These are phyloP conservation scores for Fusarium ambrosium DNA, from an alignment of 2,329 filamentous ascomycete genomes.

Conservation along the genomic window DNA sequence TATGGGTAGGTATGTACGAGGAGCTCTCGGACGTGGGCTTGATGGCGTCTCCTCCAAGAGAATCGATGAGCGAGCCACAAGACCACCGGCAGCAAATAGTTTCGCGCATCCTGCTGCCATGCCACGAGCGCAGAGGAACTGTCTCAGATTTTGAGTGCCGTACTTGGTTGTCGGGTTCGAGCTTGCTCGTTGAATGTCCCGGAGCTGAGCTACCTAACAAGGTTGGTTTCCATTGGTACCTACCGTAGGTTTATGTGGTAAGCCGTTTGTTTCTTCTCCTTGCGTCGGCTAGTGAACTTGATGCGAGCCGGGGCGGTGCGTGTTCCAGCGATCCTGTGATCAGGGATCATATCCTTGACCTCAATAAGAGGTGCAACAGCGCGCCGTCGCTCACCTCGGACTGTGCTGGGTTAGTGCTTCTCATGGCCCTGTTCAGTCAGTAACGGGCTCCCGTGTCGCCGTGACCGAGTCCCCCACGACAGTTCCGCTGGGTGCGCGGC, in stretches of 20 bases:
- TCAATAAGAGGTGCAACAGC: not conserved
- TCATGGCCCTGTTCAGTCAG: not conserved
- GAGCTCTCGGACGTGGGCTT: slow-evolving; percentile 4
- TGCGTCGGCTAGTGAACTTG: slow-evolving; percentile 32
- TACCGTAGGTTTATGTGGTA: slow-evolving; percentile 7
- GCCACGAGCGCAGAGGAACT: slow-evolving; percentile 23
- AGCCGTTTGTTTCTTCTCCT: slow-evolving; percentile 30
- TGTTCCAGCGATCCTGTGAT: slow-evolving; percentile 33
- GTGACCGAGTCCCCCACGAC: slow-evolving; percentile 1
- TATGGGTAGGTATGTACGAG: not conserved
- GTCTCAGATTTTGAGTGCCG: slow-evolving; percentile 29
- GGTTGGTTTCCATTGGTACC: not conserved
- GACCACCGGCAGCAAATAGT: slow-evolving; percentile 32
- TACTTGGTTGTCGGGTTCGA: slow-evolving; percentile 25
- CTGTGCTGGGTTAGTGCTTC: slow-evolving; percentile 3
- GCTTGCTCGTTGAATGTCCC: slow-evolving; percentile 7
- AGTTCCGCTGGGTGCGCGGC: not conserved
- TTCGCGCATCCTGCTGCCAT: slow-evolving; percentile 25
- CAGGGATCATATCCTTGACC: slow-evolving; percentile 24
- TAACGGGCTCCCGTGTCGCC: slow-evolving; percentile 3
- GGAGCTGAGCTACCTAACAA: not conserved
- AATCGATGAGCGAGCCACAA: slow-evolving; percentile 27
- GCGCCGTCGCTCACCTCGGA: not conserved
- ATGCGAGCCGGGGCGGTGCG: slow-evolving; percentile 15
- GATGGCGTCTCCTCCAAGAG: slow-evolving; percentile 12